Conservation (phyloP, 176 grass and related monocot species). For the Oryza coarctata region DNA sequence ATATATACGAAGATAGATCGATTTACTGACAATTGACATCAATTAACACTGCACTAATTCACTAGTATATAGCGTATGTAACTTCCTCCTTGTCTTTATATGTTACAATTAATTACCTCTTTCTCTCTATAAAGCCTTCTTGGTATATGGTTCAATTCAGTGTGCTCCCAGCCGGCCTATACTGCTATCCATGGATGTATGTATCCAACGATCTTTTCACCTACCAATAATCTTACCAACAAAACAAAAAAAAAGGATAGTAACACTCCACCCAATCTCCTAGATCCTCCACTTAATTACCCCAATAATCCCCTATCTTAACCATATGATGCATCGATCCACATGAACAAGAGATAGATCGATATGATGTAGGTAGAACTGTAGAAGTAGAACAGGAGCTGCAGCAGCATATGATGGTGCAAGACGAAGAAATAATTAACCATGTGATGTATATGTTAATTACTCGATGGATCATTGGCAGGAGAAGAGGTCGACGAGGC, state of each 20-base stretch:
- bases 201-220: conserved; percentile 27
- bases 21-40: not conserved
- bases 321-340: not conserved
- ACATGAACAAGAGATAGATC: conserved; percentile 30
- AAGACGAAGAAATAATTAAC: conserved; percentile 46
- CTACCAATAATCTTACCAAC: conserved; percentile 44
- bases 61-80: conserved; percentile 9
- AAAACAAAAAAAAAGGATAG: conserved; percentile 26
- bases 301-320: conserved; percentile 27
- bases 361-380: conserved; percentile 10
- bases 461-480: conserved; percentile 42
- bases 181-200: conserved; percentile 36
- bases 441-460: conserved; percentile 36
- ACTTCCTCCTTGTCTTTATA: conserved; percentile 36
- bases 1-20: conserved; percentile 28
- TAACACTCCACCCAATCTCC: conserved; percentile 13
- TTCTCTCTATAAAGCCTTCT: not conserved
- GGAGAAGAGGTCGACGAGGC: conserved; percentile 67
- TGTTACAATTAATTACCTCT: conserved; percentile 57
- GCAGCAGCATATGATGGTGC: conserved; percentile 22
- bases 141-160: conserved; percentile 23
- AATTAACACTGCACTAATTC: conserved; percentile 28
- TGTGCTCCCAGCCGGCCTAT: conserved; percentile 5
- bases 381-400: not conserved
- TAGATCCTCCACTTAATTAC: not conserved